Conservation (phyloP, 2,329 filamentous ascomycete species). For the Hirsutella minnesotensis region DNA sequence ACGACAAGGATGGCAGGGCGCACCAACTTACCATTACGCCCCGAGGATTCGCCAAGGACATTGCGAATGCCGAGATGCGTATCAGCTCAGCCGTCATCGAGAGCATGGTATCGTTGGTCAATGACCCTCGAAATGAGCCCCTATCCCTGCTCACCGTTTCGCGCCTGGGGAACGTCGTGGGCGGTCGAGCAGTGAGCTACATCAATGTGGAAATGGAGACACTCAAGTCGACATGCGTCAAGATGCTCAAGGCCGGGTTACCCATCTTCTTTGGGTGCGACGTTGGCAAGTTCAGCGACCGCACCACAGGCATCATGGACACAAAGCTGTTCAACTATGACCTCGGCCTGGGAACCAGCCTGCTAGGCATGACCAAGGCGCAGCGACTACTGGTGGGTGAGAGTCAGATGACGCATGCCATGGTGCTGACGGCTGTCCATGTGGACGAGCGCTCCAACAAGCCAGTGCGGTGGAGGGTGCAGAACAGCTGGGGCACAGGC, state of each 20-base stretch:
- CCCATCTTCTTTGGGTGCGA: slow-evolving; percentile 86
- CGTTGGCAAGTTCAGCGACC: slow-evolving; percentile 71
- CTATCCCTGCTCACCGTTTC: slow-evolving; percentile 63
- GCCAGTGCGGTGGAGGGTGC: slow-evolving; percentile 69
- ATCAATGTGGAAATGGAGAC: slow-evolving; percentile 66
- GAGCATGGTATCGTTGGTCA: slow-evolving; percentile 67
- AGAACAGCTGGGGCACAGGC: slow-evolving; percentile 70
- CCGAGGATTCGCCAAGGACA: slow-evolving; percentile 57
- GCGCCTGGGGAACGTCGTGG: slow-evolving; percentile 70
- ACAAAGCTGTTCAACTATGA: slow-evolving; percentile 65
- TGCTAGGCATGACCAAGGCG: slow-evolving; percentile 66
- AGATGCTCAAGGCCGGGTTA: slow-evolving; percentile 65
- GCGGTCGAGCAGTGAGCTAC: slow-evolving; percentile 64
- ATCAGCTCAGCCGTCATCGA: slow-evolving; percentile 50
- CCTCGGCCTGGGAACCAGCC: slow-evolving; percentile 67
- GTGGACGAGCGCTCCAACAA: slow-evolving; percentile 50
- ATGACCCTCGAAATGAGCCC: slow-evolving; percentile 72
- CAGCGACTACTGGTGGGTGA: slow-evolving; percentile 63
- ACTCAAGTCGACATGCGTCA: slow-evolving; percentile 62
- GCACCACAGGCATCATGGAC: slow-evolving; percentile 65
- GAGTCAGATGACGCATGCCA: slow-evolving; percentile 80
- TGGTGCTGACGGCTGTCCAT: slow-evolving; percentile 83
- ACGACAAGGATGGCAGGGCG: slow-evolving; percentile 55
- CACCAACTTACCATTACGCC: slow-evolving; percentile 55
- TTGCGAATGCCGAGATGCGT: slow-evolving; percentile 47